Percentiles rank a stretch among this genome's conserved stretches.
These are phyloP conservation scores for Penicillium roqueforti DNA, from an alignment of 495 filamentous ascomycete genomes.

Conservation along the genomic window DNA sequence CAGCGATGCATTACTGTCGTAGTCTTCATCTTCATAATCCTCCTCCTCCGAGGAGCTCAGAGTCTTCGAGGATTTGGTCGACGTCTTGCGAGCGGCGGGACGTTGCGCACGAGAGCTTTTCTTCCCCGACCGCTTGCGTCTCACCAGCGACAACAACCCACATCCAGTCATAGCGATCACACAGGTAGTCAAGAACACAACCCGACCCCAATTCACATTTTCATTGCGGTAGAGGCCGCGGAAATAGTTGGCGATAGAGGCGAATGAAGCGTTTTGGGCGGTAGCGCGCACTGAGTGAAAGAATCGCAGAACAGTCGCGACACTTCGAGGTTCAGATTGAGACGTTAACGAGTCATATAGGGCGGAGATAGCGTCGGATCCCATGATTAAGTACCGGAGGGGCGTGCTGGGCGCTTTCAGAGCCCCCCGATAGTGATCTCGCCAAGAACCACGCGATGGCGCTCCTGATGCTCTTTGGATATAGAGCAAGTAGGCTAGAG, in stretches of 20 bases:
- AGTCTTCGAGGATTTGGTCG: conserved; percentile 29
- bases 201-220: conserved; percentile 27
- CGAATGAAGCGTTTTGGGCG: conserved; percentile 17
- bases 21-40: conserved; percentile 43
- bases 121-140: conserved; percentile 20
- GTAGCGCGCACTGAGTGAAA: conserved; percentile 14
- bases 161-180: conserved; percentile 42
- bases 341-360: conserved; percentile 19
- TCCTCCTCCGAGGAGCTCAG: conserved; percentile 43
- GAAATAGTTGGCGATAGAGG: conserved; percentile 19
- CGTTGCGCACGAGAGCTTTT: conserved; percentile 21
- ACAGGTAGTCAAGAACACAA: conserved; percentile 37
- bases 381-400: conserved; percentile 20
- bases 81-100: conserved; percentile 22
- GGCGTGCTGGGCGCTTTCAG: conserved; percentile 18
- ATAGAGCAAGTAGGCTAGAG: conserved; percentile 2
- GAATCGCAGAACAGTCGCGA: conserved; percentile 16
- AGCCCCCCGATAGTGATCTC: conserved; percentile 1
- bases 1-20: conserved; percentile 39
- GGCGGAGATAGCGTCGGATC: conserved; percentile 10
- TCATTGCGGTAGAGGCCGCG: conserved; percentile 29
- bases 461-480: conserved; percentile 20
- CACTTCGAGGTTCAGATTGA: conserved; percentile 11
- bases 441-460: conserved; percentile 16
- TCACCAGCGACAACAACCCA: conserved; percentile 35